Conservation (phyloP, 2,329 filamentous ascomycete species). For the Metarhizium album region DNA sequence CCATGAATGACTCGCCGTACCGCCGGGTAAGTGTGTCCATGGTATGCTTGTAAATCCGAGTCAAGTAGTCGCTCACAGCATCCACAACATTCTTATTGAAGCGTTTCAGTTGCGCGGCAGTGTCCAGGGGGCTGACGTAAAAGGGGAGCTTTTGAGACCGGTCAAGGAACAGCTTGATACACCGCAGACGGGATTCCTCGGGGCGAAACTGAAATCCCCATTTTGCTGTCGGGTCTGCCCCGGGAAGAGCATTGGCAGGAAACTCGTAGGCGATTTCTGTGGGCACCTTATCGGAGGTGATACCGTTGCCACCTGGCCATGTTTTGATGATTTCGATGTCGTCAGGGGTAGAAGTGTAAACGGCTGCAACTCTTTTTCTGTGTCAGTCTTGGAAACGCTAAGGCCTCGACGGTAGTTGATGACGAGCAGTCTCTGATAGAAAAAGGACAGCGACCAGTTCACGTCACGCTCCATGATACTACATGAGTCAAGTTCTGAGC, state of each 20-base stretch:
- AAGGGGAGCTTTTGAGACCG: constrained; percentile 70
- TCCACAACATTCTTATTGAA: constrained; percentile 70
- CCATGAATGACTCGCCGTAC: constrained; percentile 72
- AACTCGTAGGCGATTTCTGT: constrained; percentile 61
- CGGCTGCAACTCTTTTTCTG: constrained; percentile 48
- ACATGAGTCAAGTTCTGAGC: background rate
- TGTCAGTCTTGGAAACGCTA: background rate
- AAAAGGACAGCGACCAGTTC: background rate
- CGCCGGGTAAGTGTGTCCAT: constrained; percentile 65
- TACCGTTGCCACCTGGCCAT: constrained; percentile 75
- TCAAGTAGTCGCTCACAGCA: constrained; percentile 69
- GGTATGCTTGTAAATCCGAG: constrained; percentile 64
- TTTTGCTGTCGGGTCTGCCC: constrained; percentile 43
- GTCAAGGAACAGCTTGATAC: constrained; percentile 78
- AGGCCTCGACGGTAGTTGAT: background rate
- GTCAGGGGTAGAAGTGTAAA: constrained; percentile 66
- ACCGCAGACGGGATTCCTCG: constrained; percentile 63
- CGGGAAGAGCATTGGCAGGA: constrained; percentile 17
- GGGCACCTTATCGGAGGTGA: constrained; percentile 81
- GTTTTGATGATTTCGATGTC: constrained; percentile 77
- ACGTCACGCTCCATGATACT: background rate
- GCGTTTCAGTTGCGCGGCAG: constrained; percentile 62
- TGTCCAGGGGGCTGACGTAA: constrained; percentile 69
- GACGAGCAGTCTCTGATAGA: background rate
- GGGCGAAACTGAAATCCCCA: constrained; percentile 80